Base-by-base conservation (phyloP, 1,284 basidiomycete genomes). In the Puccinia horiana region DNA sequence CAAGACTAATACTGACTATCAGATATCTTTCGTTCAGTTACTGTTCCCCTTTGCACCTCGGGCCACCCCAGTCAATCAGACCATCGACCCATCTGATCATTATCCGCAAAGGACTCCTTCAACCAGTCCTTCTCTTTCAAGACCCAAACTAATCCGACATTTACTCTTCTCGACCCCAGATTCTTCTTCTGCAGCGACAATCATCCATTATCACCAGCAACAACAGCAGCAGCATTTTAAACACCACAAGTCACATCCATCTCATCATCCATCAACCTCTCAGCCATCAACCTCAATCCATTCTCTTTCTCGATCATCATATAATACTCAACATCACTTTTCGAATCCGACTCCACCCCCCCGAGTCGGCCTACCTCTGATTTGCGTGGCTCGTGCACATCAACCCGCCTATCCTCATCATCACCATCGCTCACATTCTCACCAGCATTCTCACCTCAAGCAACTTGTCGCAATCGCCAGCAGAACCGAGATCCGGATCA, bases 321-420 rank as follows among this genome's bases (percentile, higher is more conserved):
- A 69, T 47, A 47, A 69, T 49, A 79, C 63, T 70, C 76, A 56
- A 56, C 58, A 47, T 52, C 76, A 79, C 26, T 65, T 44, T 20
- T 40, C 76, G 37, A 78, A 78, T n/a, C 76, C 47, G 12, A 78
- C 76, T 52, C 52, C 54, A 44, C 73, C 73, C 37, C 73, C 61
- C 73, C 29, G 73, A 32, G 54, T 75, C 40, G 73, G 73, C 49
- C 54, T 75, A 42, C 73, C 73, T 40, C 29, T 75, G 32, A 75
- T 75, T 61, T 75, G 49, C n/a, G 54, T 61, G 23, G 73, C 73
- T 26, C 73, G 49, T 61, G 54, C 52, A 11, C 73, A 75, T 75
- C 54, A 70, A 23, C 58, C 37, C n/a, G 40, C 20, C 29, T 47
- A 67, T 40, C 35, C 47, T 35, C 65, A 56, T 42, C 65, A 79